Conservation (phyloP, 495 filamentous ascomycete species). For the Aspergillus coremiiformis region DNA sequence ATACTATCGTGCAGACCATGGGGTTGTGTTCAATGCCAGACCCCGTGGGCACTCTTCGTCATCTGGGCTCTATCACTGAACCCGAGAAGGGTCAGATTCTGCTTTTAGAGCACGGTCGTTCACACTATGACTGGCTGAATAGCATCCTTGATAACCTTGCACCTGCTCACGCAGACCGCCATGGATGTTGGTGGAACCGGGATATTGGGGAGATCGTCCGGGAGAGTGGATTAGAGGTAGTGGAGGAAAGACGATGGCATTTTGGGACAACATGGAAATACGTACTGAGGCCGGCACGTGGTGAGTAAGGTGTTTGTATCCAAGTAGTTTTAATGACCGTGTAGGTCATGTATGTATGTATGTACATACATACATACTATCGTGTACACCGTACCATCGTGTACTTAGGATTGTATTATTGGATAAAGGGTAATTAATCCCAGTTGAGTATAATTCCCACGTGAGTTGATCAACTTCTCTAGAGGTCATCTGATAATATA, state of each 20-base stretch:
- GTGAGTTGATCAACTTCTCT: too few relatives aligned
- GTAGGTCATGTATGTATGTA: too few relatives aligned
- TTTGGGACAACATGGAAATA: conserved; percentile 70
- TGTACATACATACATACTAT: too few relatives aligned
- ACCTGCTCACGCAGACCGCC: conserved; percentile 65
- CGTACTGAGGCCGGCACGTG: conserved; percentile 44
- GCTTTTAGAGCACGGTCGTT: conserved; percentile 86
- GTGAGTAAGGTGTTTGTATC: not conserved
- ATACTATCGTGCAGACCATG: conserved; percentile 89
- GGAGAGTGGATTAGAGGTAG: conserved; percentile 74
- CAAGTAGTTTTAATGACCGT: too few relatives aligned
- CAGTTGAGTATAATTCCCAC: too few relatives aligned
- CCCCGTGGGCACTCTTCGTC: conserved; percentile 59
- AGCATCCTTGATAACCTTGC: conserved; percentile 68
- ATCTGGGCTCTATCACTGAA: conserved; percentile 37
- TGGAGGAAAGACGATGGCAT: conserved; percentile 62
- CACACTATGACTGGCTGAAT: conserved; percentile 72
- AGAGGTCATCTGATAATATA: too few relatives aligned
- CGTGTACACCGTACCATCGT: too few relatives aligned
- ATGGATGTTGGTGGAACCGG: conserved; percentile 97
- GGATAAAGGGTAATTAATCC: too few relatives aligned
- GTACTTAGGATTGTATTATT: too few relatives aligned
- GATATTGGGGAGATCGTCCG: conserved; percentile 76
- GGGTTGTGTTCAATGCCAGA: conserved; percentile 79
- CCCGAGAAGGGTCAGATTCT: conserved; percentile 60